Evolutionary conservation across 257 asterid species (phyloP), one percentile per base, ranked within the genome.

Genomic region (Ilex asprella): DNA sequence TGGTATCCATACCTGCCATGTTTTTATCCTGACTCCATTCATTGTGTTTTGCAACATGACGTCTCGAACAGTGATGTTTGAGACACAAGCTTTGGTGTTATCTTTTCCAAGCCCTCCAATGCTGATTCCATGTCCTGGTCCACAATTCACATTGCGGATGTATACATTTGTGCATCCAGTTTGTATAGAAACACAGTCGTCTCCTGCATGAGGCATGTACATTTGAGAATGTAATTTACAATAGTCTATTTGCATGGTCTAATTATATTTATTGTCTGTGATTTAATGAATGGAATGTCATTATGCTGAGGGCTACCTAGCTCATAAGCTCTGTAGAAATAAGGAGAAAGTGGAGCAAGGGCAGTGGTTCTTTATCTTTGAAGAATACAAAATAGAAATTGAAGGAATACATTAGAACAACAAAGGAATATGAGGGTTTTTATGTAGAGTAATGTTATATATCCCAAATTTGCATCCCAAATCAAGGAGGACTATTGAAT

Each of bases 61-160:
- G 57, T 70, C 75, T 39, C 75, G 58, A 12, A 70, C 75, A 31
- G 75, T 70, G 56, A 70, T 59, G 44, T 70, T 70, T 0, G 75
- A 70, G 31, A 64, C 75, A 59, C 75, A 70, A 30, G 75, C 75
- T 43, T 59, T 70, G 9, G 75, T 70, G 61, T 63, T 64, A 43
- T 70, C 75, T 63, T 63, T 70, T 32, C 75, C 75, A 27, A 70
- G 61, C n/a, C 75, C 64, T 39, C 75, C 70, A 11, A 70, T 64
- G 65, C 70, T 70, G 58, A 70, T 70, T 6, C 75, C 75, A 59
- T 70, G 75, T 54, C 75, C 75, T 21, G 75, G 75, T 52, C 75
- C 75, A 54, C 75, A 70, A 32, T 70, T 64, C 14, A 70, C 31
- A 29, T 70, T 59, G 55, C 64, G 75, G 7, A 70, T 54, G 41